Evolutionary conservation across 257 asterid genomes (phyloP), one percentile per base, ranked within the genome.

Genomic region (Solanum chaucha): DNA sequence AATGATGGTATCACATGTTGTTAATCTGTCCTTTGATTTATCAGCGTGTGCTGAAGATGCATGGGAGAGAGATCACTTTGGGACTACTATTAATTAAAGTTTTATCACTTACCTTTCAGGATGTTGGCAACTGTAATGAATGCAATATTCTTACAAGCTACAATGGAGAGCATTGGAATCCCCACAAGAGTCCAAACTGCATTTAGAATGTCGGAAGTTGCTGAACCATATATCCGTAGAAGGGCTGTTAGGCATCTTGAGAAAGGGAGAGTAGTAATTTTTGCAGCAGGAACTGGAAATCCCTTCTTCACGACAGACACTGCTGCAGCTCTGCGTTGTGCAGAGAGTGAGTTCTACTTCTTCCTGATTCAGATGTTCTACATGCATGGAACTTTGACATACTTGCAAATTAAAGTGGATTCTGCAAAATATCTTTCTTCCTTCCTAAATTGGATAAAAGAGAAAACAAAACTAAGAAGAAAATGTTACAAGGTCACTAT

Each of bases 231-330:
- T 87, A 97, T 94, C 90, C 93, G 99, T 35, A 93, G 98, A 90
- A 93, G 99, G 90, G 99, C 99, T 75, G 91, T 97, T 74, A 90
- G 99, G 92, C 99, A 95, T 95, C 90, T 97, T 44, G 99, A 97
- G 96, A 97, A 97, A 90, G 99, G 99, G 67, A 92, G 99, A 84
- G 99, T 97, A 24, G 99, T 97, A 28, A 97, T 97, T 85, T 97
- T 97, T 91, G 98, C 99, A 28, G 99, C 99, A 5, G 99, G 99
- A 77, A 97, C 99, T 70, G 99, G 99, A 41, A 97, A 97, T 92
- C 99, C 99, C 78, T 96, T 97, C 95, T 97, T 97, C 96, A 95
- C 99, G n/a, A 97, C 99, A 15, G 99, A 97, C 87, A 97, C 99
- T 87, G 99, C 99, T 48, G 99, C 99, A 13, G 98, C 99, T 58